Percentiles rank a stretch among this genome's conserved stretches.
These are phyloP conservation scores for Fusarium albidum DNA, from an alignment of 2,329 filamentous ascomycete genomes.

Conservation along the genomic window DNA sequence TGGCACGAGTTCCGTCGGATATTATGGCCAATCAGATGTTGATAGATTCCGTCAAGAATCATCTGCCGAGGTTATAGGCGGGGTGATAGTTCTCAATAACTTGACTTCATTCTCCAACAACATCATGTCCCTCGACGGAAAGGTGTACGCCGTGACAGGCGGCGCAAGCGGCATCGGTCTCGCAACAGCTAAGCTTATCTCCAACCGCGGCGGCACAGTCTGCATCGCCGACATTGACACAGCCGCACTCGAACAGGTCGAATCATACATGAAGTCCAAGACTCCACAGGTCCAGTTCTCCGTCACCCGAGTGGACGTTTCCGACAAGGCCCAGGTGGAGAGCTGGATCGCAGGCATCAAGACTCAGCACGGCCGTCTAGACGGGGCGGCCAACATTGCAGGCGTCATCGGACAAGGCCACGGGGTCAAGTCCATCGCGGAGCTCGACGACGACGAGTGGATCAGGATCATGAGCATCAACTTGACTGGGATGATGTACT, in stretches of 20 bases:
- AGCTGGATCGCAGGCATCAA: slow-evolving; percentile 56
- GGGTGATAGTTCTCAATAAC: too few relatives aligned
- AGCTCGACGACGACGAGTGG: slow-evolving; percentile 56
- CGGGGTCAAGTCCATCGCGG: slow-evolving; percentile 48
- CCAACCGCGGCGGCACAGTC: slow-evolving; percentile 46
- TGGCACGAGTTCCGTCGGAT: too few relatives aligned
- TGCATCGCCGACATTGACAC: slow-evolving; percentile 49
- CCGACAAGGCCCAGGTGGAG: background rate
- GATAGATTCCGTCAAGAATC: too few relatives aligned
- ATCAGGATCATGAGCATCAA: slow-evolving; percentile 56
- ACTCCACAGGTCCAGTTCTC: background rate
- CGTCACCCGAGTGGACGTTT: background rate
- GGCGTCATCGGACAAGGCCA: slow-evolving; percentile 57
- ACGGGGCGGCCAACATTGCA: slow-evolving; percentile 63
- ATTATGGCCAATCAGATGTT: too few relatives aligned
- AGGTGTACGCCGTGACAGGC: slow-evolving; percentile 44
- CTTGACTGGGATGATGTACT: slow-evolving; percentile 59
- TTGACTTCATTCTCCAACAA: too few relatives aligned
- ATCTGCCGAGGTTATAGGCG: too few relatives aligned
- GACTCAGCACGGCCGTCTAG: slow-evolving; percentile 56
- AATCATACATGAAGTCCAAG: background rate
- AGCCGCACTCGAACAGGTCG: slow-evolving; percentile 38
- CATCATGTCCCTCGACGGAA: too few relatives aligned
- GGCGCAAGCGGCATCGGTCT: slow-evolving; percentile 51
- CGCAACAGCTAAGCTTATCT: slow-evolving; percentile 50